phyloP scores from a whole-genome alignment of 2,329 filamentous ascomycete species.

The Colletotrichum somersetense region DNA sequence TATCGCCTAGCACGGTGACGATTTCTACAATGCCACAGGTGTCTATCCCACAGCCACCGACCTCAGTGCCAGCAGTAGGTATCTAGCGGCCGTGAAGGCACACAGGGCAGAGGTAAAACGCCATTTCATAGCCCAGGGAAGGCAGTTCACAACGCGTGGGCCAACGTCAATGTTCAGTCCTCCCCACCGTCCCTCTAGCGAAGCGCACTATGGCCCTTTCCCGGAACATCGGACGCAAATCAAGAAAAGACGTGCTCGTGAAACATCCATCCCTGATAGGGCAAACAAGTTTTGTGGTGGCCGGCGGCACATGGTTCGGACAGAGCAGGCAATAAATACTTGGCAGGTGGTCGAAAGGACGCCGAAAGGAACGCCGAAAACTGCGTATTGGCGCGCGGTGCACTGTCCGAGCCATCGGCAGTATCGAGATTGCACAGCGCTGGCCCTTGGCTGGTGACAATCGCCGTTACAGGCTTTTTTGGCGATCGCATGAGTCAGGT shows the following conservation, averaged over 20 bases:
- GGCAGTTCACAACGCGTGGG: no score
- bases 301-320: background rate
- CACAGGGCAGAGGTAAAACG: background rate
- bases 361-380: background rate
- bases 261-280: background rate
- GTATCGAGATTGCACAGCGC: background rate
- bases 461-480: background rate
- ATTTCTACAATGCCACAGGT: background rate
- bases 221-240: background rate
- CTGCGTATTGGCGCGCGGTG: background rate
- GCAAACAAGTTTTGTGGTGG: background rate
- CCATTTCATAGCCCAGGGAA: background rate
- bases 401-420: background rate
- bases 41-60: background rate
- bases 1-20: background rate
- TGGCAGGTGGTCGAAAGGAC: background rate
- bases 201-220: background rate
- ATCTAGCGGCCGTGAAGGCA: background rate
- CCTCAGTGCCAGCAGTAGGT: background rate
- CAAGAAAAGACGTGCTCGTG: background rate
- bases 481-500: slow-evolving; percentile 6
- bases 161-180: background rate
- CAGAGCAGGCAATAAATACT: background rate
- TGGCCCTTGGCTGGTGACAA: background rate
- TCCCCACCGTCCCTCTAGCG: no score